phyloP scores from a whole-genome alignment of 2,329 filamentous ascomycete species.

The Penicillium sp. region DNA sequence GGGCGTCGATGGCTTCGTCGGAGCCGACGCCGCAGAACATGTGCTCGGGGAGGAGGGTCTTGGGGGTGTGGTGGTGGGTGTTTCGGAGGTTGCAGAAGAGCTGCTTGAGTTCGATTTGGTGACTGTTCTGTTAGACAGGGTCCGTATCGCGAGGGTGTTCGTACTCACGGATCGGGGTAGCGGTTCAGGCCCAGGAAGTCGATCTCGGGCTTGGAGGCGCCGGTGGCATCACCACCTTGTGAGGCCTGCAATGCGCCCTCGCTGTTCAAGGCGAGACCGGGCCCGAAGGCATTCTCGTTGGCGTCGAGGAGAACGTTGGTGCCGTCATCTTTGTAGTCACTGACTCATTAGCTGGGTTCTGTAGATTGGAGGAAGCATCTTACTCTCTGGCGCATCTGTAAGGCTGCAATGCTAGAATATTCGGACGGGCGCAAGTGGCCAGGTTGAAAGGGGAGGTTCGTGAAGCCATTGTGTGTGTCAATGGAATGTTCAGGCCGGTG shows the following conservation, averaged over 20 bases:
- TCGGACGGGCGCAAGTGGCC: slow-evolving; percentile 72
- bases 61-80: slow-evolving; percentile 73
- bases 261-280: slow-evolving; percentile 63
- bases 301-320: slow-evolving; percentile 95
- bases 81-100: slow-evolving; percentile 85
- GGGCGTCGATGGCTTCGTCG: slow-evolving; percentile 93
- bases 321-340: slow-evolving; percentile 98
- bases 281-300: slow-evolving; percentile 96
- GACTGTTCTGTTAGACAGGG: slow-evolving; percentile 45
- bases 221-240: slow-evolving; percentile 40
- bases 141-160: background rate
- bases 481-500: slow-evolving; percentile 2
- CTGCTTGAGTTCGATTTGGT: slow-evolving; percentile 85
- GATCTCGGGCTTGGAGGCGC: slow-evolving; percentile 58
- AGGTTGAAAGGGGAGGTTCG: slow-evolving; percentile 66
- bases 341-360: slow-evolving; percentile 44
- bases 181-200: slow-evolving; percentile 84
- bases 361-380: slow-evolving; percentile 35
- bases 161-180: slow-evolving; percentile 78
- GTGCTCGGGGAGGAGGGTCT: slow-evolving; percentile 74
- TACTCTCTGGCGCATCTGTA: slow-evolving; percentile 83
- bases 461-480: slow-evolving; percentile 35
- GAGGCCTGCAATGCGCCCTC: slow-evolving; percentile 52
- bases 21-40: slow-evolving; percentile 94
- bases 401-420: slow-evolving; percentile 74